A percentile compares a stretch with the other conserved stretches of the same genome.
These are phyloP conservation scores for Botryotinia narcissicola DNA, from an alignment of 2,329 filamentous ascomycete species.

Conservation along the genomic window DNA sequence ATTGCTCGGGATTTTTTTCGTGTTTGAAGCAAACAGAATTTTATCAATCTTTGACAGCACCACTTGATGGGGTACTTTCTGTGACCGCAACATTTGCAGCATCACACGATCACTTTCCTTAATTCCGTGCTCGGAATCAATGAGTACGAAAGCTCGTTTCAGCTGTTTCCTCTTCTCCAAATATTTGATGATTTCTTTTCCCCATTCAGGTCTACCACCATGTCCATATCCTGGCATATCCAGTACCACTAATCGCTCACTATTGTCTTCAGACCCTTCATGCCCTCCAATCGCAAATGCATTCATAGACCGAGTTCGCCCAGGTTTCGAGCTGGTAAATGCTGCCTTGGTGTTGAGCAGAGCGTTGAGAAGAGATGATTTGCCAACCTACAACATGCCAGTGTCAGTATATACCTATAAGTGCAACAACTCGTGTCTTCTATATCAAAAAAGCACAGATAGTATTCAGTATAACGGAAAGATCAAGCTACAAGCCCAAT, in stretches of 20 bases:
- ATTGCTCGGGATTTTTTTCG: conserved; percentile 37
- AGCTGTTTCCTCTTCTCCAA: conserved; percentile 58
- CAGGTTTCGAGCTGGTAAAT: conserved; percentile 57
- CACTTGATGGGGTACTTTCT: conserved; percentile 62
- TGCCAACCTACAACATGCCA: conserved; percentile 48
- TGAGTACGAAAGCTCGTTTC: conserved; percentile 58
- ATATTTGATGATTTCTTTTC: conserved; percentile 66
- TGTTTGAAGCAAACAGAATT: conserved; percentile 41
- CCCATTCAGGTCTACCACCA: conserved; percentile 61
- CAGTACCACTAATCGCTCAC: conserved; percentile 52
- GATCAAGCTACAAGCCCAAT: background rate
- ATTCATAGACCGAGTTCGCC: conserved; percentile 64
- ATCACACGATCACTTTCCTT: conserved; percentile 59
- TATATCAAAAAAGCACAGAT: background rate
- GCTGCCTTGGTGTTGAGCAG: conserved; percentile 53
- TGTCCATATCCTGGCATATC: conserved; percentile 73
- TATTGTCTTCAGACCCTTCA: conserved; percentile 27
- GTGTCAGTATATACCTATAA: background rate
- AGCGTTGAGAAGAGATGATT: conserved; percentile 64
- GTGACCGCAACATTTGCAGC: conserved; percentile 52
- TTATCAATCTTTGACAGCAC: conserved; percentile 66
- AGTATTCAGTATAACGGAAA: background rate
- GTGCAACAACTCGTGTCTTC: background rate
- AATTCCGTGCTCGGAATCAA: conserved; percentile 62
- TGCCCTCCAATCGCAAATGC: conserved; percentile 57